phyloP scores from a whole-genome alignment of 1,284 basidiomycete species.

The Meripilus lineatus region DNA sequence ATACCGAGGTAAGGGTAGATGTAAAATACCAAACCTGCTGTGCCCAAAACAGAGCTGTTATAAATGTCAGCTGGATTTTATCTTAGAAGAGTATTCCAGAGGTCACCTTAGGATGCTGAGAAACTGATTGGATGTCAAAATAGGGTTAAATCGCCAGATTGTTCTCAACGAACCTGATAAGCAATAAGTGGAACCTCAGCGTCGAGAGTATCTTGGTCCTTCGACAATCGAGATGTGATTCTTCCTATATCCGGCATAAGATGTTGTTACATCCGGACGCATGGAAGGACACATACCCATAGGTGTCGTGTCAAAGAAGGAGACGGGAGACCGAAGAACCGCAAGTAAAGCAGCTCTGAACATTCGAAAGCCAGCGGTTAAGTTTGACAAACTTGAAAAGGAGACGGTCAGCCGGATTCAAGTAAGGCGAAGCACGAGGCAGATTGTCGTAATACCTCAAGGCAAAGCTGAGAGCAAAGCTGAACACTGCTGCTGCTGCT shows the following conservation, averaged over 20 bases:
- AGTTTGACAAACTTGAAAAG: constrained; percentile 45
- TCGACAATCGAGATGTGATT: constrained; percentile 55
- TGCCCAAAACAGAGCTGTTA: constrained; percentile 43
- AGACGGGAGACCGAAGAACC: constrained; percentile 63
- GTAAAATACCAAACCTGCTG: constrained; percentile 56
- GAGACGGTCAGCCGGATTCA: not conserved
- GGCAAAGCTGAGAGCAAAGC: constrained; percentile 48
- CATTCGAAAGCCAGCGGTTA: constrained; percentile 55
- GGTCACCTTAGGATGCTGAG: no score
- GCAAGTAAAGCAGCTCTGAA: constrained; percentile 53
- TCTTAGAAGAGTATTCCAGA: no score
- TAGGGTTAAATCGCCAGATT: not conserved
- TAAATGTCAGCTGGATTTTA: not conserved
- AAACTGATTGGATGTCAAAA: not conserved
- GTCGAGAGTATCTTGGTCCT: constrained; percentile 59
- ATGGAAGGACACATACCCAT: constrained; percentile 41
- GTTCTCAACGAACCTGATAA: constrained; percentile 22
- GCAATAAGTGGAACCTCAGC: constrained; percentile 38
- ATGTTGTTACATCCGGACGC: not conserved
- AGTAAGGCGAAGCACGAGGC: not conserved
- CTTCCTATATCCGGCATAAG: constrained; percentile 35
- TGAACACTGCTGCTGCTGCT: constrained; percentile 47
- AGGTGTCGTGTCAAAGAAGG: constrained; percentile 84
- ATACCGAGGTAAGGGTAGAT: constrained; percentile 60
- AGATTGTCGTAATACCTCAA: constrained; percentile 36